Percentiles rank a stretch among this genome's conserved stretches.
phyloP scores from a whole-genome alignment of 2,329 filamentous ascomycete genomes.

The Apiospora malaysiana region DNA sequence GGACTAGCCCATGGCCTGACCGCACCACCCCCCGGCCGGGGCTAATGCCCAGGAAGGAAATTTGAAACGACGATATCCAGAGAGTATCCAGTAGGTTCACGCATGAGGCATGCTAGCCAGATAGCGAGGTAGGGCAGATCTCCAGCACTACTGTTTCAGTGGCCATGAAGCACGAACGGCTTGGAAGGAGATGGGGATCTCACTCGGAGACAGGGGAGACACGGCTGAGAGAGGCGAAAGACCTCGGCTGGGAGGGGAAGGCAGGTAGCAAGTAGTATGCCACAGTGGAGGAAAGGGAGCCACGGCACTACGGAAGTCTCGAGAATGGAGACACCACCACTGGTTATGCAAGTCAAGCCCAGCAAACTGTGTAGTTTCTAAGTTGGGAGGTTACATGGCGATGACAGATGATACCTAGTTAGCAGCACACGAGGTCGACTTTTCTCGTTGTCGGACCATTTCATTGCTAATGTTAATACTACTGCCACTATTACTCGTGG shows the following conservation, averaged over 20 bases:
- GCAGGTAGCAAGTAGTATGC: not conserved
- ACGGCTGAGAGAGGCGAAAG: not conserved
- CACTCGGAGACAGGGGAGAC: not conserved
- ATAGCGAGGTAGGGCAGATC: not conserved
- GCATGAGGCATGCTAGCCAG: not conserved
- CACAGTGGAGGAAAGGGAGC: not conserved
- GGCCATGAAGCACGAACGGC: not conserved
- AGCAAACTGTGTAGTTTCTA: not conserved
- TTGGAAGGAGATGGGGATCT: not conserved
- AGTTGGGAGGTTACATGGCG: not conserved
- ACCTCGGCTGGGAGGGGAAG: not conserved
- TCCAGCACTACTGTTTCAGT: constrained; percentile 10
- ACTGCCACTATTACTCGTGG: constrained; percentile 5
- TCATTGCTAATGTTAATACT: not conserved
- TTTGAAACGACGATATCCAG: constrained; percentile 4
- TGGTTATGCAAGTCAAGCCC: not conserved
- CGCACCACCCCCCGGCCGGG: not conserved
- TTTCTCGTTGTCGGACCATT: not conserved
- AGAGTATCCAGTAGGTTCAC: not conserved
- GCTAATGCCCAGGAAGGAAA: constrained; percentile 1
- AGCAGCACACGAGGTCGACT: not conserved
- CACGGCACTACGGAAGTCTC: not conserved
- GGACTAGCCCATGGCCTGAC: not conserved
- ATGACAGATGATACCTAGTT: not conserved
- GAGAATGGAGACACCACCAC: not conserved